Base-by-base conservation (phyloP, 305 asterid species). In the Fraxinus latifolia region DNA sequence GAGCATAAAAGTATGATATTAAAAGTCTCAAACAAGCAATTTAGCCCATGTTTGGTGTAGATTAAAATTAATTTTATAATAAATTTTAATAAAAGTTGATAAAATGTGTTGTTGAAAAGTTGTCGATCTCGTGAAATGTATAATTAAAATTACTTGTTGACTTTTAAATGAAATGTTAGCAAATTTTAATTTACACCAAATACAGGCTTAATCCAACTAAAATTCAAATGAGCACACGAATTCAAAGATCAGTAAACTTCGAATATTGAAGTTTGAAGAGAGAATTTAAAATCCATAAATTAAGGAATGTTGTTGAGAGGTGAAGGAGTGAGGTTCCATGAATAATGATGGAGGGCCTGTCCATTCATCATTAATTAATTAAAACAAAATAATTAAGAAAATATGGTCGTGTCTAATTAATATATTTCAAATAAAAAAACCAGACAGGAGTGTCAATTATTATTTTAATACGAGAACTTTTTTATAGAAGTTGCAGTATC, bases 401-500 rank as follows among this genome's bases (percentile, higher is more conserved):
- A 73, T 11, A 37, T 12, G 36, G 6, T 72, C 72, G 77, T 74
- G 11, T 79, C 58, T 80, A 80, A 82, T 80, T 42, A 42, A 42
- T 83, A 44, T 78, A 42, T 82, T 81, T 80, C 78, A 72, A 76
- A 5, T 32, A 55, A 75, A 81, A 82, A 67, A 23, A 67, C 2
- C 0, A 25, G 32, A 82, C 29, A 83, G 74, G 32, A 86, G 87
- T 68, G 83, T 82, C 80, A 36, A 74, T 25, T 67, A 29, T 62
- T 47, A 47, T 72, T 88, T 82, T 79, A 88, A 86, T 80, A 86
- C 81, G 79, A 21, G 80, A 79, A 77, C 82, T 80, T 89, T 88
- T 85, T 55, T 76, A 50, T 81, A 4, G 31, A 29, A 88, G 88
- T 84, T 86, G 92, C 88, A 88, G 93, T 79, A 93, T 91, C 94